Evolutionary conservation across 352 stramenopile genomes (phyloP).

Genomic region (Pythium insidiosum): DNA sequence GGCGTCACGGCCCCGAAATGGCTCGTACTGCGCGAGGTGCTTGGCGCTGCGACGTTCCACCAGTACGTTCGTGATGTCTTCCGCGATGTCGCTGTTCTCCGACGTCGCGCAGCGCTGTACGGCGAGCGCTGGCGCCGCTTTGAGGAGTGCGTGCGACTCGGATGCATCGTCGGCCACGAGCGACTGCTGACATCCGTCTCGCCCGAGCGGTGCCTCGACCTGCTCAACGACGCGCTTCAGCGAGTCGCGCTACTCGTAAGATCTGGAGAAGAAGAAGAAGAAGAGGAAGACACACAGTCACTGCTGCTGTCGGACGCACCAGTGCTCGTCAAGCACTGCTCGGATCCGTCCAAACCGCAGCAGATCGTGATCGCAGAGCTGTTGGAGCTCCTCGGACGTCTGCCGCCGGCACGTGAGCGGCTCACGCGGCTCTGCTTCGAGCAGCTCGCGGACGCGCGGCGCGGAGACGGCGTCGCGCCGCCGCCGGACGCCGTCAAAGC

Average conservation of each 20-base stretch:
- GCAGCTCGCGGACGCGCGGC: conserved; percentile 37
- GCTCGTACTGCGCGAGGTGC: conserved; percentile 42
- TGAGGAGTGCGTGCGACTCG: conserved; percentile 14
- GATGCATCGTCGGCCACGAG: conserved; percentile 11
- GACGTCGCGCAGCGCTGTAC: conserved; percentile 27
- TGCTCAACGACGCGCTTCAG: conserved; percentile 11
- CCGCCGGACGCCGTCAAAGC: conserved; percentile 37
- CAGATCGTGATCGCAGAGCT: conserved; percentile 24
- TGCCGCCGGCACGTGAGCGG: conserved; percentile 27
- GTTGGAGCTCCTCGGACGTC: conserved; percentile 21
- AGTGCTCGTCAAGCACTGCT: conserved; percentile 43
- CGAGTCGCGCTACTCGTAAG: too few species aligned
- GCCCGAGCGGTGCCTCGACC: conserved; percentile 8
- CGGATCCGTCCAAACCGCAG: conserved; percentile 10
- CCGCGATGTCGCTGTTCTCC: conserved; percentile 23
- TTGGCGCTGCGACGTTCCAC: conserved; percentile 28
- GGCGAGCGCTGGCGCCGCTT: conserved; percentile 10
- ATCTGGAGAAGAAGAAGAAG: too few species aligned
- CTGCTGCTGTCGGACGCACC: conserved; percentile 34
- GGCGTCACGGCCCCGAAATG: too few species aligned
- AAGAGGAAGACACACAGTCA: neutral
- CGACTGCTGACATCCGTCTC: conserved; percentile 5
- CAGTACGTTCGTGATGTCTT: conserved; percentile 38
- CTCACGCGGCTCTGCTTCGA: conserved; percentile 44
- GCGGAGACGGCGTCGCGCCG: conserved; percentile 27